A percentile compares a stretch with the other conserved stretches of the same genome.
phyloP scores from a whole-genome alignment of 1,284 basidiomycete species.

The Boletellus deceptivus region DNA sequence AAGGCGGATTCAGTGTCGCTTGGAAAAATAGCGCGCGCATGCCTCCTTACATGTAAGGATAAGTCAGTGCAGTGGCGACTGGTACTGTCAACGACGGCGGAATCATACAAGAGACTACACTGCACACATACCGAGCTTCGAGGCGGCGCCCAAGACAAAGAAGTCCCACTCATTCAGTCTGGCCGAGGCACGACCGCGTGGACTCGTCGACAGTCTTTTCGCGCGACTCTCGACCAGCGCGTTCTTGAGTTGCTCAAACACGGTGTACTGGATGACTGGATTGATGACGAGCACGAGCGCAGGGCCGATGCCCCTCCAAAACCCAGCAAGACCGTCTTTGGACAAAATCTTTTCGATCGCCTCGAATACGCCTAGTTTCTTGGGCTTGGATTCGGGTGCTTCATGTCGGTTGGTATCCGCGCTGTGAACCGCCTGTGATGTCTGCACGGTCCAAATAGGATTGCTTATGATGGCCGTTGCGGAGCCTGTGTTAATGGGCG shows the following conservation, averaged over 20 bases:
- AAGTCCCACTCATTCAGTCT: conserved; percentile 81
- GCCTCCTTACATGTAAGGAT: conserved; percentile 70
- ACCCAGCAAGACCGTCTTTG: conserved; percentile 76
- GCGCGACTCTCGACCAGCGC: conserved; percentile 60
- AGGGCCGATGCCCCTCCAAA: conserved; percentile 96
- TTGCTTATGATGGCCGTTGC: conserved; percentile 91
- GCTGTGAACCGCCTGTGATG: conserved; percentile 80
- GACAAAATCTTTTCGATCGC: conserved; percentile 73
- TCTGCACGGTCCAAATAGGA: conserved; percentile 96
- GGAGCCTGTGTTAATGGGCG: conserved; percentile 53
- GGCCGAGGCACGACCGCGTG: conserved; percentile 42
- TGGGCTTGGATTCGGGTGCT: conserved; percentile 27
- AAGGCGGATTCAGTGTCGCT: background rate
- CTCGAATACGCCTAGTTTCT: conserved; percentile 66
- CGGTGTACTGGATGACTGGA: conserved; percentile 89
- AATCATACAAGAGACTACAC: background rate
- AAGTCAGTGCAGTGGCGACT: conserved; percentile 76
- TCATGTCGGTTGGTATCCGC: conserved; percentile 39
- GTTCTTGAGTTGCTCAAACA: conserved; percentile 88
- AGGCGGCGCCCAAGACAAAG: conserved; percentile 85
- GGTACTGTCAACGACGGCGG: conserved; percentile 5
- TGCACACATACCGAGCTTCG: conserved; percentile 67
- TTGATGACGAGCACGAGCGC: conserved; percentile 93
- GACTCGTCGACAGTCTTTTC: conserved; percentile 46
- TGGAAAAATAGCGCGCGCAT: background rate